A percentile compares a stretch with the other conserved stretches of the same genome.
Evolutionary conservation across 208 protist species (phyloP).

Genomic region (Trypanosoma boissoni): DNA sequence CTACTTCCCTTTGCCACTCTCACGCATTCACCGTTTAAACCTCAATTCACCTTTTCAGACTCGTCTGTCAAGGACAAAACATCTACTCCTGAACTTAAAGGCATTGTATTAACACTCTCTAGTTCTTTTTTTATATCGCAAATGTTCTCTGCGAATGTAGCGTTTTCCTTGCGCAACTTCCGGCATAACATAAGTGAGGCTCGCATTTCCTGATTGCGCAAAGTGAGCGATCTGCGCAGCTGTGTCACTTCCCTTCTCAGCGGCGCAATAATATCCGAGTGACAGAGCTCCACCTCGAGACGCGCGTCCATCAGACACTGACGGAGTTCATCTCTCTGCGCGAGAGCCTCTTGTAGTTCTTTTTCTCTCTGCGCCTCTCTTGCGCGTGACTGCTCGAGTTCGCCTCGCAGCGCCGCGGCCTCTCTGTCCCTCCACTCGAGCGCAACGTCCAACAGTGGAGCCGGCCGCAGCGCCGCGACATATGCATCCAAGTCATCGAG

Average conservation of each 20-base stretch:
- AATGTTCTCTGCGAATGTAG: neutral
- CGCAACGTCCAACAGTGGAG: neutral
- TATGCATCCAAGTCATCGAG: conserved; percentile 8
- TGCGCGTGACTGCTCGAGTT: neutral
- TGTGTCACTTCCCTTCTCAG: conserved; percentile 8
- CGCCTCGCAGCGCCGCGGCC: neutral
- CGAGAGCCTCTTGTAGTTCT: neutral
- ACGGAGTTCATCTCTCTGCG: conserved; percentile 9
- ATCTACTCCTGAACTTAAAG: too few species aligned
- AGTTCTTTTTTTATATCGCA: neutral
- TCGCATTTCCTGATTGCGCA: conserved; percentile 14
- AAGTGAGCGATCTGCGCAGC: conserved; percentile 5
- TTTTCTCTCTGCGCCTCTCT: neutral
- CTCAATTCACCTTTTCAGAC: neutral
- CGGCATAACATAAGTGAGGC: neutral
- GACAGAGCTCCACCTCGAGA: conserved; percentile 11
- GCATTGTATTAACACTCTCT: neutral
- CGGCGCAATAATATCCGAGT: conserved; percentile 7
- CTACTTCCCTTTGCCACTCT: too few species aligned
- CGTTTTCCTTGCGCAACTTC: conserved; percentile 3
- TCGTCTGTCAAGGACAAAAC: neutral
- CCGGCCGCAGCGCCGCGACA: conserved; percentile 1
- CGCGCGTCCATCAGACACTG: neutral
- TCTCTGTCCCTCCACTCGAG: neutral
- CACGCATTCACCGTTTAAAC: neutral